Base-by-base conservation (phyloP, 805 yeast species). In the Lipomyces spencermartinsiae region DNA sequence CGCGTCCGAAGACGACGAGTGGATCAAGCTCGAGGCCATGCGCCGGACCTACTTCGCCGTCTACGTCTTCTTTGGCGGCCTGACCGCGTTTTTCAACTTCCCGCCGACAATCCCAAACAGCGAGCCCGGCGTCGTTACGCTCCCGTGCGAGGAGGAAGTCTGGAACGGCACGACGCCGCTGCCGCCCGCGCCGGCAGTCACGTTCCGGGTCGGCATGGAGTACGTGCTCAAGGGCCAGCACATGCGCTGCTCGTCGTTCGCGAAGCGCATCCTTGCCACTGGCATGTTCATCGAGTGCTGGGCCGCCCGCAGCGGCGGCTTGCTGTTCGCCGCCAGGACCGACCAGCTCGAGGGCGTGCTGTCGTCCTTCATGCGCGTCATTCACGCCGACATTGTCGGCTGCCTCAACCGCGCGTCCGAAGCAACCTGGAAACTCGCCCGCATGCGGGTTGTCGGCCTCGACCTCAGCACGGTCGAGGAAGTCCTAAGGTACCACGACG, bases 101-200 rank as follows among this genome's bases (percentile, higher is more conserved):
- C 74, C 77, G 9, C 68, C 76, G 1, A 66, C 74, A 10, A 63
- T 76, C 35, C 39, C 69, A 55, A 72, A 69, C 64, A 57, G 61
- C 39, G 70, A 66, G 35, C 72, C 69, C 1, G 65, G 59, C 22
- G 29, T 51, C 22, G 58, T 75, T 14, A 64, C 70, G 19, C 67
- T 78, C 37, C 80, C 80, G 6, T 76, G 79, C 65, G 73, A 76
- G 5, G 80, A 78, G 65, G 62, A 62, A 5, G 67, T 74, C 14
- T 78, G 80, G 80, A 73, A 73, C 63, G 66, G 75, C 22, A 57
- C 73, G 4, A 73, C 74, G 25, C 49, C 49, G 51, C 61, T 22
- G 74, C 73, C 56, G 33, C 43, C 65, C 12, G 46, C 58, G 14
- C 58, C 58, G 19, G 53, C 58, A 22, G 65, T 37, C 64, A 35